These are phyloP conservation scores for Rhodotorula glutinis DNA, from an alignment of 1,284 basidiomycete species.

Conservation along the genomic window DNA sequence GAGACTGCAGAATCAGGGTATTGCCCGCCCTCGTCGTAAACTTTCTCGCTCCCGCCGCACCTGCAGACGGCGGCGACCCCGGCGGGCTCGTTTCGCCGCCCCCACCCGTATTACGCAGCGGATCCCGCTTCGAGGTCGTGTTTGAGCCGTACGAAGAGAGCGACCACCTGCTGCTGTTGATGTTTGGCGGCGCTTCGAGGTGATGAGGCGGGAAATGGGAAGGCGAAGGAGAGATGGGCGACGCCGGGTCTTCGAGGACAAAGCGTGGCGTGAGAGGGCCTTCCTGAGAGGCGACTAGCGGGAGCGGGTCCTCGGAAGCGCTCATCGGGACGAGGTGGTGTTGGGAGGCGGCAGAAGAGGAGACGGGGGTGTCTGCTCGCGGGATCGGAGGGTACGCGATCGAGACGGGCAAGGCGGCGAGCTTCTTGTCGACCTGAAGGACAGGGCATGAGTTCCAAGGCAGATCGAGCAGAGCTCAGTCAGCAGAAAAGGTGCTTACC, in stretches of 20 bases:
- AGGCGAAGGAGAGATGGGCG: conserved; percentile 22
- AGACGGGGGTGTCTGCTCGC: background rate
- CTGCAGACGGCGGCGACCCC: background rate
- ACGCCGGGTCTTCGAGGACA: conserved; percentile 21
- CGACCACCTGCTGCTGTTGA: background rate
- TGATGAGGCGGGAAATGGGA: conserved; percentile 1
- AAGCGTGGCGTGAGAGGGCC: conserved; percentile 7
- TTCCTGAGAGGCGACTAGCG: background rate
- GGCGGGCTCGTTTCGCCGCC: background rate
- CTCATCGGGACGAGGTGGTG: conserved; percentile 3
- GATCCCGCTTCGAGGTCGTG: background rate
- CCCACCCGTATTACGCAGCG: too few species aligned
- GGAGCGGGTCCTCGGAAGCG: background rate
- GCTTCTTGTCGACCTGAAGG: conserved; percentile 28
- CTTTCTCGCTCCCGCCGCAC: conserved; percentile 1
- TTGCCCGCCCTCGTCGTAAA: conserved; percentile 28
- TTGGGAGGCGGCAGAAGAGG: conserved; percentile 5
- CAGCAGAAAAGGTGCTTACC: conserved; percentile 4
- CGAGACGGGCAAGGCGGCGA: conserved; percentile 17
- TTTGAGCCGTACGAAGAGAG: conserved; percentile 11
- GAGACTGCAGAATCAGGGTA: conserved; percentile 10
- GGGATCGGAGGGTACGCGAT: conserved; percentile 32
- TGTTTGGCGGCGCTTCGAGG: background rate
- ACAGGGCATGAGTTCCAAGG: too few species aligned
- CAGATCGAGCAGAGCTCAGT: background rate